A percentile compares a stretch with the other conserved stretches of the same genome.
Evolutionary conservation across 192 early-diverging fungal genomes (phyloP).

Genomic region (Coemansia sp.): DNA sequence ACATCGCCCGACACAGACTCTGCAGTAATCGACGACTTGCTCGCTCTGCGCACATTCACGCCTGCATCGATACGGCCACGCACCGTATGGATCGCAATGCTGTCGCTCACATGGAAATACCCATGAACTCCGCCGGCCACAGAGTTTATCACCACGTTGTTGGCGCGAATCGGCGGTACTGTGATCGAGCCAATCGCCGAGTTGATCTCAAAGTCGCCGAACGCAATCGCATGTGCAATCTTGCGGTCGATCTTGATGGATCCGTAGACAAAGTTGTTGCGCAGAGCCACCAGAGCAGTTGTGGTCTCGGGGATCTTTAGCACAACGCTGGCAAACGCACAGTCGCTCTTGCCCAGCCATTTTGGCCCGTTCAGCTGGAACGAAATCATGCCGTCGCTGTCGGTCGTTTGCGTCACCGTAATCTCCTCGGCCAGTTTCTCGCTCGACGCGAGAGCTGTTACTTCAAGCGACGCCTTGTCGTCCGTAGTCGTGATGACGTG

Average conservation of each 20-base stretch:
- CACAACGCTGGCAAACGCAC: slow-evolving; percentile 42
- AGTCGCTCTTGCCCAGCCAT: slow-evolving; percentile 36
- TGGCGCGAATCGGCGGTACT: slow-evolving; percentile 34
- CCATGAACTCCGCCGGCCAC: slow-evolving; percentile 43
- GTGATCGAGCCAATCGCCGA: slow-evolving; percentile 32
- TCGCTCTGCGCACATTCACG: slow-evolving; percentile 41
- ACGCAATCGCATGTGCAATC: slow-evolving; percentile 30
- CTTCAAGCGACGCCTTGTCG: slow-evolving; percentile 31
- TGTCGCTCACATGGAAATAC: slow-evolving; percentile 26
- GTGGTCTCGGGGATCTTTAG: slow-evolving; percentile 33
- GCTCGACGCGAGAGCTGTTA: slow-evolving; percentile 39
- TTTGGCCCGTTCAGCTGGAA: slow-evolving; percentile 50
- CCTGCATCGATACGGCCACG: slow-evolving; percentile 41
- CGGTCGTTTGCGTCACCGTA: slow-evolving; percentile 19
- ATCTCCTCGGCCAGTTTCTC: slow-evolving; percentile 41
- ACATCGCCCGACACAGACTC: slow-evolving; percentile 44
- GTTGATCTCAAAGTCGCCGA: slow-evolving; percentile 46
- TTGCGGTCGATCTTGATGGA: slow-evolving; percentile 38
- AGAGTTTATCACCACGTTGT: slow-evolving; percentile 30
- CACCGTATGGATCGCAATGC: slow-evolving; percentile 35
- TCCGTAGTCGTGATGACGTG: slow-evolving; percentile 25
- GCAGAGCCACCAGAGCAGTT: slow-evolving; percentile 22
- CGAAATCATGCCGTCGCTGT: slow-evolving; percentile 34
- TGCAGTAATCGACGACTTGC: slow-evolving; percentile 28
- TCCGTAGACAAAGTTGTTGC: slow-evolving; percentile 43